phyloP scores from a whole-genome alignment of 352 stramenopile species.

The Globisporangium barbulae region DNA sequence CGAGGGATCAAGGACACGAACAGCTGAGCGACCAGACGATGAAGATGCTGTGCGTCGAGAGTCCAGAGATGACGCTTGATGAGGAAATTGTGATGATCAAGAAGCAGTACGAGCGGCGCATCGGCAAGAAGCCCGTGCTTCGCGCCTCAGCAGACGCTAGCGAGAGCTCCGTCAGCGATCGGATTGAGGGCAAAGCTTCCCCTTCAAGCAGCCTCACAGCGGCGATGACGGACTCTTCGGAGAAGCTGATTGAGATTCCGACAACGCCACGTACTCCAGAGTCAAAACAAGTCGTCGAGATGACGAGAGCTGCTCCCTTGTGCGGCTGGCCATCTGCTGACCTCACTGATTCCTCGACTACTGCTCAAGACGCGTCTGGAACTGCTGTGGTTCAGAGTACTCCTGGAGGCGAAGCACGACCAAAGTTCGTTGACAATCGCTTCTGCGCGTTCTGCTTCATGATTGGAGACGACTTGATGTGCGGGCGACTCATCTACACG shows the following conservation, averaged over 20 bases:
- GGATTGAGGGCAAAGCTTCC: background rate
- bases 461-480: conserved; percentile 66
- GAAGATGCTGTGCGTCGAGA: conserved; percentile 33
- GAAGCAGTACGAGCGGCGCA: conserved; percentile 68
- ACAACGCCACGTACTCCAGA: background rate
- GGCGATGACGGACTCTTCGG: background rate
- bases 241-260: background rate
- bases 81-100: conserved; percentile 76
- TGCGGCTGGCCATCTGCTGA: conserved; percentile 32
- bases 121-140: conserved; percentile 52
- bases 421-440: conserved; percentile 53
- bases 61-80: conserved; percentile 45
- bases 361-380: background rate
- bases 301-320: conserved; percentile 43
- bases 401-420: background rate
- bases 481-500: conserved; percentile 78
- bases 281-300: conserved; percentile 12
- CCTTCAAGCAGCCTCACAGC: background rate
- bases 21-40: conserved; percentile 36
- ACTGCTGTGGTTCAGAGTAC: background rate
- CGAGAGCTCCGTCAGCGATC: conserved; percentile 1
- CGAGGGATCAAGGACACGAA: conserved; percentile 11
- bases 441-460: conserved; percentile 83
- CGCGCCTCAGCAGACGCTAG: conserved; percentile 28
- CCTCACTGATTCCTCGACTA: background rate